A percentile compares a stretch with the other conserved stretches of the same genome.
Evolutionary conservation across 2,329 filamentous ascomycete genomes (phyloP).

Genomic region (Passalora sequoiae): DNA sequence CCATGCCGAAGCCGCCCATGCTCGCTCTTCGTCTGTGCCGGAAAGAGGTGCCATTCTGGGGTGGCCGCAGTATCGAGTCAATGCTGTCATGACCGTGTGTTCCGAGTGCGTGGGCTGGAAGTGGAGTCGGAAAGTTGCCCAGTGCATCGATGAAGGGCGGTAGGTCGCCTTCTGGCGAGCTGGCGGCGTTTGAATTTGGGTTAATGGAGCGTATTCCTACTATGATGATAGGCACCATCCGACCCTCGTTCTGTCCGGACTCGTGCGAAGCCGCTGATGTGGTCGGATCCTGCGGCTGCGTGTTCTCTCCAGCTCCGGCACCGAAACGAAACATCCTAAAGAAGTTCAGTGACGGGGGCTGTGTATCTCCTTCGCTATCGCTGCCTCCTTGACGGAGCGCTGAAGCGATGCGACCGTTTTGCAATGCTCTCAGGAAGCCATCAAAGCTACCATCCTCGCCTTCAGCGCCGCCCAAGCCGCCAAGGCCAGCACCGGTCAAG

Average conservation of each 20-base stretch:
- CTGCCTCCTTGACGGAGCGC: constrained; percentile 45
- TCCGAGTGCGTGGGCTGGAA: constrained; percentile 30
- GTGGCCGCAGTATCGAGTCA: constrained; percentile 48
- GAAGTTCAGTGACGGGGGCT: constrained; percentile 57
- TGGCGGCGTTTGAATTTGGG: constrained; percentile 41
- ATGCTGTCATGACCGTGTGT: constrained; percentile 42
- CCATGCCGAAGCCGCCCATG: constrained; percentile 46
- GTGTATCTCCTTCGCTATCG: constrained; percentile 36
- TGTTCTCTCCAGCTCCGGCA: constrained; percentile 40
- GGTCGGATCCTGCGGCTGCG: constrained; percentile 20
- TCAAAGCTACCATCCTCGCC: constrained; percentile 59
- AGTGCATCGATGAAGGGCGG: constrained; percentile 49
- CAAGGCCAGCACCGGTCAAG: constrained; percentile 40
- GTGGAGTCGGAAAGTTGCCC: constrained; percentile 43
- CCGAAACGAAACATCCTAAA: constrained; percentile 65
- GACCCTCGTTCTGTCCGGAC: constrained; percentile 44
- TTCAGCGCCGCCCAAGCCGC: constrained; percentile 35
- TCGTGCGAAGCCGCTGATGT: constrained; percentile 23
- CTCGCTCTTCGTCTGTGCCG: constrained; percentile 50
- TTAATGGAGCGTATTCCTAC: constrained; percentile 64
- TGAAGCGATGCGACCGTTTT: constrained; percentile 56
- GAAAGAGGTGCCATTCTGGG: constrained; percentile 52
- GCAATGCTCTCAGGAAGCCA: constrained; percentile 58
- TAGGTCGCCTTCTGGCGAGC: constrained; percentile 41
- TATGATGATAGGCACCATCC: constrained; percentile 64